A percentile compares a stretch with the other conserved stretches of the same genome.
Conservation (phyloP, 495 filamentous ascomycete genomes). For the Penicillium diatomitis region DNA sequence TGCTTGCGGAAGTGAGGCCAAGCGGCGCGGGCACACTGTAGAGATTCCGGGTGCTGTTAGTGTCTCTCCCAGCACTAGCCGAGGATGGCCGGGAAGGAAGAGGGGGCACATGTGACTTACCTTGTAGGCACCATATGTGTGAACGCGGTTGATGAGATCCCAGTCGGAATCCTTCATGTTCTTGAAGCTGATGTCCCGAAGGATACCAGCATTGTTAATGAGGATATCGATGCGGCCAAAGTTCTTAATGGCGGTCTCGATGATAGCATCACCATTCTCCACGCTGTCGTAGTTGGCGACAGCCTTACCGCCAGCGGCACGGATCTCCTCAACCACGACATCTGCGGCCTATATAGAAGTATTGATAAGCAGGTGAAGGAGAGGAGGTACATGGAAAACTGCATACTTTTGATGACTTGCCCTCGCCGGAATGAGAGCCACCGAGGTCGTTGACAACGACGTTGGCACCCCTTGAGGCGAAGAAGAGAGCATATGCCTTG, state of each 20-base stretch:
- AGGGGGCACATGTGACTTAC: conserved; percentile 20
- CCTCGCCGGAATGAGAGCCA: conserved; percentile 89
- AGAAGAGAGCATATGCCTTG: conserved; percentile 87
- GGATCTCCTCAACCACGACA: conserved; percentile 92
- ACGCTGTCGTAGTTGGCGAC: conserved; percentile 98
- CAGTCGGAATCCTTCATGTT: conserved; percentile 98
- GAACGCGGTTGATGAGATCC: conserved; percentile 89
- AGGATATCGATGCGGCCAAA: conserved; percentile 93
- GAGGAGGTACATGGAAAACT: too few relatives aligned
- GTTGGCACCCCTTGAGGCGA: conserved; percentile 84
- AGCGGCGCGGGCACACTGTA: conserved; percentile 78
- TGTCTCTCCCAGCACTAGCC: background rate
- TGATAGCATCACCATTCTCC: conserved; percentile 87
- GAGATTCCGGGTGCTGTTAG: background rate
- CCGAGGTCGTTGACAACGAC: conserved; percentile 97
- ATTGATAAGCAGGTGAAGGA: background rate
- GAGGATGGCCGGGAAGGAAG: background rate
- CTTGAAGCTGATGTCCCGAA: conserved; percentile 95
- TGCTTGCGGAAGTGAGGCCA: conserved; percentile 99
- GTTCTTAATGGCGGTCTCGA: conserved; percentile 87
- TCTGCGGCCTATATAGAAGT: conserved; percentile 64
- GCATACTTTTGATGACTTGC: conserved; percentile 70
- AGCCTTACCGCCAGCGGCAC: conserved; percentile 84
- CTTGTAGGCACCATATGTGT: conserved; percentile 94
- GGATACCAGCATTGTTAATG: conserved; percentile 96